Percentiles rank a stretch among this genome's conserved stretches.
These are phyloP conservation scores for Hibiscus mutabilis DNA, from an alignment of 345 rosid species.

Conservation along the genomic window DNA sequence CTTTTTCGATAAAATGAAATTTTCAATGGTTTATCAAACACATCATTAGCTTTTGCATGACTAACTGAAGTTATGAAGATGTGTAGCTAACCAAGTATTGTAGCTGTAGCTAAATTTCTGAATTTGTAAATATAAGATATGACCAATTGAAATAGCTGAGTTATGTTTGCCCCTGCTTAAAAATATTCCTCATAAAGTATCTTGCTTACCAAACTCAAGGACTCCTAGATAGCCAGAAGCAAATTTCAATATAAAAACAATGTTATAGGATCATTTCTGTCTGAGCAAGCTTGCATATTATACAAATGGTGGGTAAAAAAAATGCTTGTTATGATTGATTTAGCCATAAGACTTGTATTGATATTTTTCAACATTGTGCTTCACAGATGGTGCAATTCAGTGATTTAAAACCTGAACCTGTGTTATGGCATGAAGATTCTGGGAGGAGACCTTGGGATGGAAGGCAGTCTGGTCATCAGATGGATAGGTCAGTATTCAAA, in stretches of 20 bases:
- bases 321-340: background rate
- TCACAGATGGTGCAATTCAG: conserved; percentile 47
- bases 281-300: background rate
- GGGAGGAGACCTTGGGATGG: conserved; percentile 53
- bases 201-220: background rate
- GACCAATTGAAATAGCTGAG: background rate
- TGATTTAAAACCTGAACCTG: conserved; percentile 58
- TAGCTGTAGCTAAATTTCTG: background rate
- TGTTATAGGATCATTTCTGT: background rate
- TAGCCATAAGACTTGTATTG: background rate
- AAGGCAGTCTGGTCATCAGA: conserved; percentile 18
- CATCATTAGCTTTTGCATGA: background rate
- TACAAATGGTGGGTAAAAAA: background rate
- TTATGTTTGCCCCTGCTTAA: background rate
- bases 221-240: background rate
- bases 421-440: conserved; percentile 83
- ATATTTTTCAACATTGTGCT: background rate
- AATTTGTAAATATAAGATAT: background rate
- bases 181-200: background rate
- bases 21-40: too few species aligned
- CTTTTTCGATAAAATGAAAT: too few species aligned
- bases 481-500: background rate
- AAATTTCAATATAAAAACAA: background rate
- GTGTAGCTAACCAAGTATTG: background rate
- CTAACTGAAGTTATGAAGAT: background rate